Percentiles rank a stretch among this genome's conserved stretches.
Evolutionary conservation across 225 moss, liverwort and hornwort genomes (phyloP).

Genomic region (Sphagnum tenellum): DNA sequence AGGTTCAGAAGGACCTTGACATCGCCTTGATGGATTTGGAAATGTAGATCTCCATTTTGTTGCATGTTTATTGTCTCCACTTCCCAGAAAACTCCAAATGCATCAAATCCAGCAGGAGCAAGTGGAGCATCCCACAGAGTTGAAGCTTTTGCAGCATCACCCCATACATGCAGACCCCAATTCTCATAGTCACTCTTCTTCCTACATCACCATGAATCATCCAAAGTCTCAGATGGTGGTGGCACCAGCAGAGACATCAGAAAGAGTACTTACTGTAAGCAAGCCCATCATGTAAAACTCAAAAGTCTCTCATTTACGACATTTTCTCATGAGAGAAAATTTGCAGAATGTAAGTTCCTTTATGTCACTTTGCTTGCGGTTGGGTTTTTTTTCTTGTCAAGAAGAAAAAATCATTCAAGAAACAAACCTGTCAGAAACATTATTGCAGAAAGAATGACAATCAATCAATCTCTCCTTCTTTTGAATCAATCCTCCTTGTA

Average conservation of each 20-base stretch:
- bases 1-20: slow-evolving; percentile 14
- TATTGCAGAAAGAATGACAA: too few relatives aligned
- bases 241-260: not conserved
- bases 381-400: not conserved
- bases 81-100: slow-evolving; percentile 82
- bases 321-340: not conserved
- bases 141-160: slow-evolving; percentile 22
- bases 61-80: slow-evolving; percentile 16
- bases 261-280: too few relatives aligned
- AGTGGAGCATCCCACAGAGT: slow-evolving; percentile 62
- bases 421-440: too few relatives aligned
- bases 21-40: slow-evolving; percentile 54
- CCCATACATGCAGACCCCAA: slow-evolving; percentile 92
- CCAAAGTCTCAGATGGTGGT: not conserved
- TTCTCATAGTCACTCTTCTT: slow-evolving; percentile 47
- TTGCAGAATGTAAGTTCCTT: not conserved
- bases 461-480: too few relatives aligned
- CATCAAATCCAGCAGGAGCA: slow-evolving; percentile 47
- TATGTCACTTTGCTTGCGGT: not conserved
- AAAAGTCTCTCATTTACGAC: too few relatives aligned
- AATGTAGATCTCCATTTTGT: slow-evolving; percentile 36
- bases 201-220: slow-evolving; percentile 21
- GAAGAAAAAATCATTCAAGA: too few relatives aligned
- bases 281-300: not conserved
- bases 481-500: too few relatives aligned